Evolutionary conservation across 75 land plant species (phyloP).

Genomic region (Adiantum capillusveneris): DNA sequence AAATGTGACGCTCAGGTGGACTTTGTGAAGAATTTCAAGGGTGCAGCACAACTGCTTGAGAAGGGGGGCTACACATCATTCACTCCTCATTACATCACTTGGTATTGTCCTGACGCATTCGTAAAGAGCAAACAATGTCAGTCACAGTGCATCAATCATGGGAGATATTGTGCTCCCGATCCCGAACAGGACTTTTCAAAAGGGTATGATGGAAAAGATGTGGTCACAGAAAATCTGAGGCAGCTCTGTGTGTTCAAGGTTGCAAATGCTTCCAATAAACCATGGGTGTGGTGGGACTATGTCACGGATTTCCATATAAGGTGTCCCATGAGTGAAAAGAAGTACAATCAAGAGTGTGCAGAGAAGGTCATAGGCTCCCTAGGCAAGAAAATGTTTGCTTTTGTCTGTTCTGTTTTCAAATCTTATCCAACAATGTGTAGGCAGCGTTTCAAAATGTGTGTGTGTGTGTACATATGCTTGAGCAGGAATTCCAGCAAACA

Average conservation of each 20-base stretch:
- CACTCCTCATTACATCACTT: constrained; percentile 66
- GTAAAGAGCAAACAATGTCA: constrained; percentile 47
- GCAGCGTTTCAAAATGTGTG: background rate
- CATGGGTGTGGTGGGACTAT: constrained; percentile 78
- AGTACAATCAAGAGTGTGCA: constrained; percentile 49
- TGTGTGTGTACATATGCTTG: background rate
- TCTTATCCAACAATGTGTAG: background rate
- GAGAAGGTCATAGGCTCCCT: constrained; percentile 47
- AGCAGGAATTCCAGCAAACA: constrained; percentile 28
- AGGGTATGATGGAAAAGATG: constrained; percentile 69
- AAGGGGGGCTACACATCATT: constrained; percentile 48
- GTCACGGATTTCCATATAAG: constrained; percentile 65
- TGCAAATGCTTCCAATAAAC: constrained; percentile 26
- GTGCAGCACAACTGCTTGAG: constrained; percentile 61
- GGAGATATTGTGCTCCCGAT: constrained; percentile 65
- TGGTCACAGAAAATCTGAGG: constrained; percentile 54
- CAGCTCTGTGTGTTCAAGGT: constrained; percentile 62
- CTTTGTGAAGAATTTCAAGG: constrained; percentile 55
- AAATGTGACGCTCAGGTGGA: constrained; percentile 55
- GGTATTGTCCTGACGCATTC: constrained; percentile 60
- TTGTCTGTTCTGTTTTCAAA: background rate
- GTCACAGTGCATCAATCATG: constrained; percentile 62
- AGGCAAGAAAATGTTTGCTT: constrained; percentile 15
- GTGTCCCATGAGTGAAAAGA: constrained; percentile 68
- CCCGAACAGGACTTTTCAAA: constrained; percentile 49